Evolutionary conservation across 345 rosid species (phyloP), one percentile per base, ranked within the genome.

Genomic region (Populus deltoides): DNA sequence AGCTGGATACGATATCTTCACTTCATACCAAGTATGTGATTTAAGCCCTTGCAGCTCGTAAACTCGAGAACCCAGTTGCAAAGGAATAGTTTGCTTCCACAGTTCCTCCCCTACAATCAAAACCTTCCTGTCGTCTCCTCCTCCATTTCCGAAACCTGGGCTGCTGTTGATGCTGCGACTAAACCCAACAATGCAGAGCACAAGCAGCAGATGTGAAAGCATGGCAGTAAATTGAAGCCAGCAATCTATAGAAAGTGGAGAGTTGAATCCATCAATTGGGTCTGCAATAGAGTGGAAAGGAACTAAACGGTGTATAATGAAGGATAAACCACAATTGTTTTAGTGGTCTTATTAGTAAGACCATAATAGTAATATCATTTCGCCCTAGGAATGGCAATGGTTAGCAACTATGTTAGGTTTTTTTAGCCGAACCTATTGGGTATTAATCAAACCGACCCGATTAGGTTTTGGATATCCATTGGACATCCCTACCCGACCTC

Each of bases 1-100:
- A 86, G 97, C 97, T 72, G 99, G 99, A 79, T 91, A 92, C 17
- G 97, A 93, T 84, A 93, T 96, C 99, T 96, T 93, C 90, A 93
- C 97, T 96, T 92, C 97, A 66, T 93, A 93, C 97, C 93, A 89
- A 82, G 90, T 80, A 80, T 78, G 47, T 18, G 98, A 82, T 81
- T 90, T 96, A 36, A 96, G 86, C 70, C 92, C 93, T 70, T 88
- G 81, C 78, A 96, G 80, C 36, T 78, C 74, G 70, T 92, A 96
- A 61, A 86, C 74, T 47, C 89, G 84, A 78, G 90, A 89, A 82
- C 97, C 94, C 77, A 76, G 77, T 63, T 71, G 86, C 27, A 92
- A 78, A 12, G 90, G 89, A 51, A 92, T 76, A 62, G 86, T 88
- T 85, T 92, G 95, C 86, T 83, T 84, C 94, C 84, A 79, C 53